Evolutionary conservation across 1,284 basidiomycete species (phyloP).

Genomic region (Tetrapyrgos nigripes): DNA sequence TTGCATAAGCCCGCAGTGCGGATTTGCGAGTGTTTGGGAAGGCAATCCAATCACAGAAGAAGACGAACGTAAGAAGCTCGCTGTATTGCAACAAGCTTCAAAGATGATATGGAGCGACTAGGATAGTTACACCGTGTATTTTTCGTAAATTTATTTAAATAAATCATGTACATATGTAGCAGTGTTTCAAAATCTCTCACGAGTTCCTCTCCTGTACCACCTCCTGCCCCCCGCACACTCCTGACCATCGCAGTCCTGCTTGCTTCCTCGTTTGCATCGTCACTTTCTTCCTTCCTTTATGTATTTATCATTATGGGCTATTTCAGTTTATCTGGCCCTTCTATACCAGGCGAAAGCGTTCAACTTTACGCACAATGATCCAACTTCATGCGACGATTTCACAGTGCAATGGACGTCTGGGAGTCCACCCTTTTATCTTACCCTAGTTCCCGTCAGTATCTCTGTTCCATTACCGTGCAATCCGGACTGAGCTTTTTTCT

Average conservation of each 20-base stretch:
- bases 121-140: no score
- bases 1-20: conserved; percentile 77
- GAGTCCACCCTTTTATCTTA: conserved; percentile 62
- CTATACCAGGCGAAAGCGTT: conserved; percentile 50
- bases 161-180: no score
- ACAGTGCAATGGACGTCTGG: conserved; percentile 71
- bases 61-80: conserved; percentile 58
- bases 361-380: conserved; percentile 53
- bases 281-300: not conserved
- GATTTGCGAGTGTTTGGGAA: conserved; percentile 73
- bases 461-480: not conserved
- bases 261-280: not conserved
- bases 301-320: conserved; percentile 13
- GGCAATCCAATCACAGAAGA: conserved; percentile 67
- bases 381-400: conserved; percentile 67
- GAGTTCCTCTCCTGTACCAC: no score
- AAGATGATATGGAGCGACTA: conserved; percentile 53
- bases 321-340: conserved; percentile 6
- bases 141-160: not conserved
- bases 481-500: conserved; percentile 3
- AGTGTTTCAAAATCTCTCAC: no score
- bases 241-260: conserved; percentile 16
- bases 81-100: conserved; percentile 56
- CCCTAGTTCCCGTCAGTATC: conserved; percentile 62
- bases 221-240: no score